phyloP scores from a whole-genome alignment of 2,329 filamentous ascomycete species.

The Anisogramma anomala region DNA sequence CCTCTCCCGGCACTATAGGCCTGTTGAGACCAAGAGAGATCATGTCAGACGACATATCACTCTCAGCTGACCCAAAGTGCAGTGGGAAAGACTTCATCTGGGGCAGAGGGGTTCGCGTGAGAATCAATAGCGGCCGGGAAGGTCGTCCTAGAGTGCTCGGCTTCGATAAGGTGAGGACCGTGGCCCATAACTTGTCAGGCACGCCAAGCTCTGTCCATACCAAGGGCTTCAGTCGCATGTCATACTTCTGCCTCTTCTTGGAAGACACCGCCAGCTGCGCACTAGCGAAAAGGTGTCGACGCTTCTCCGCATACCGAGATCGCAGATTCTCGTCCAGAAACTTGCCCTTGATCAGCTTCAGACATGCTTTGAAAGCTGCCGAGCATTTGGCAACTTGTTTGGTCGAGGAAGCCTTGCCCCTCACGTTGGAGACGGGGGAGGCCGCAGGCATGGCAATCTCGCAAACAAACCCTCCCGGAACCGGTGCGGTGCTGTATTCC shows the following conservation, averaged over 20 bases:
- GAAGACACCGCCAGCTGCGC: slow-evolving; percentile 70
- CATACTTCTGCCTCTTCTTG: slow-evolving; percentile 63
- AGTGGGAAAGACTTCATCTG: slow-evolving; percentile 56
- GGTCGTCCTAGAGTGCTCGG: slow-evolving; percentile 44
- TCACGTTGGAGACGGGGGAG: slow-evolving; percentile 57
- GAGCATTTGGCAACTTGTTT: slow-evolving; percentile 78
- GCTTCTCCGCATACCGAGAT: slow-evolving; percentile 57
- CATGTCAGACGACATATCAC: slow-evolving; percentile 46
- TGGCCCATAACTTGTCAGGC: slow-evolving; percentile 47
- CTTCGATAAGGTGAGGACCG: slow-evolving; percentile 45
- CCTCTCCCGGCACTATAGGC: slow-evolving; percentile 31
- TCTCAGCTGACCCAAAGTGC: slow-evolving; percentile 44
- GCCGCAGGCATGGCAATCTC: slow-evolving; percentile 68
- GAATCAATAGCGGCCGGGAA: slow-evolving; percentile 54
- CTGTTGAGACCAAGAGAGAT: slow-evolving; percentile 32
- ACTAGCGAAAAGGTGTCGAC: slow-evolving; percentile 70
- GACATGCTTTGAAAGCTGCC: slow-evolving; percentile 75
- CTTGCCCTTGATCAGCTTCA: slow-evolving; percentile 52
- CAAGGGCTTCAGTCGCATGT: slow-evolving; percentile 66
- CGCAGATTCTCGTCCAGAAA: slow-evolving; percentile 65
- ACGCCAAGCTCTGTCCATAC: slow-evolving; percentile 49
- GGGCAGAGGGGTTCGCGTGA: slow-evolving; percentile 58
- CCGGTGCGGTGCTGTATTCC: slow-evolving; percentile 50
- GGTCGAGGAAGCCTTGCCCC: slow-evolving; percentile 50
- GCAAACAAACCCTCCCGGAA: slow-evolving; percentile 53